Conservation (phyloP, 2,329 filamentous ascomycete species). For the Fusarium cyanostomum region DNA sequence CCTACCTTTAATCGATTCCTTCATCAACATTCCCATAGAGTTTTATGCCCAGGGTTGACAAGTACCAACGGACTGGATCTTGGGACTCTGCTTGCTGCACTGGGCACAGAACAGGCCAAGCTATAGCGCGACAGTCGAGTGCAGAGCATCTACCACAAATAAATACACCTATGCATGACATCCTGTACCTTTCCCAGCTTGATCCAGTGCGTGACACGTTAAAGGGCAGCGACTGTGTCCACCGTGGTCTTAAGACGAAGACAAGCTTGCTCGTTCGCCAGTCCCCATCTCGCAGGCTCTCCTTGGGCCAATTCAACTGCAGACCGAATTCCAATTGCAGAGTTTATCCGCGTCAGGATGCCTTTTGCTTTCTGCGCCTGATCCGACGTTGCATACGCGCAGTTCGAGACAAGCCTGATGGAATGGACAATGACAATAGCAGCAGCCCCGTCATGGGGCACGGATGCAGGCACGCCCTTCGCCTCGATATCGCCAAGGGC, state of each 20-base stretch:
- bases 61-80: constrained; percentile 5
- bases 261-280: too few relatives aligned
- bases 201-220: background rate
- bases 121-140: too few relatives aligned
- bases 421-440: constrained; percentile 46
- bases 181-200: background rate
- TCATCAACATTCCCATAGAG: constrained; percentile 24
- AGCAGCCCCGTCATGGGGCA: constrained; percentile 45
- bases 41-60: constrained; percentile 34
- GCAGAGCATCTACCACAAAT: too few relatives aligned
- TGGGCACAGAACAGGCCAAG: too few relatives aligned
- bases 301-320: constrained; percentile 30
- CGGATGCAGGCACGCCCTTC: constrained; percentile 31
- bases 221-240: too few relatives aligned
- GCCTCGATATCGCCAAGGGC: constrained; percentile 44
- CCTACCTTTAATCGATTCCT: constrained; percentile 1
- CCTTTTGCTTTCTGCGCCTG: constrained; percentile 36
- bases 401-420: constrained; percentile 45
- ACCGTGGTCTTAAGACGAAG: too few relatives aligned
- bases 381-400: constrained; percentile 39
- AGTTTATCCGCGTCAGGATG: constrained; percentile 43
- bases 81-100: constrained; percentile 20
- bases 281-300: background rate
- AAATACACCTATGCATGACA: background rate
- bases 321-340: constrained; percentile 44